A percentile compares a stretch with the other conserved stretches of the same genome.
Evolutionary conservation across 805 yeast genomes (phyloP).

Genomic region (Zygoascus bituminiphila): DNA sequence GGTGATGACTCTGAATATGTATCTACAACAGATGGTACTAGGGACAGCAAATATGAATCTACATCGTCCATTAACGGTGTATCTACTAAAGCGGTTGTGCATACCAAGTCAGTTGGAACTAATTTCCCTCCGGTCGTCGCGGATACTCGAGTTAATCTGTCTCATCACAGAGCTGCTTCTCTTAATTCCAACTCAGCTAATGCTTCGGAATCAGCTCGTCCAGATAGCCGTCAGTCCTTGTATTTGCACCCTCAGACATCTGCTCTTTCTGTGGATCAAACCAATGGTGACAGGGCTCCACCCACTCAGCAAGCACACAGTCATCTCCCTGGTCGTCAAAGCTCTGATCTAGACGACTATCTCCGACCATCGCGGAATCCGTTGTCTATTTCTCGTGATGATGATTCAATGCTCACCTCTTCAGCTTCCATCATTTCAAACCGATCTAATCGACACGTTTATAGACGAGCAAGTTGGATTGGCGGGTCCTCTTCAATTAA

Average conservation of each 20-base stretch:
- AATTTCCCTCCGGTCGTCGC: neutral
- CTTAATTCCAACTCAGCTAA: neutral
- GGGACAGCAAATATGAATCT: neutral
- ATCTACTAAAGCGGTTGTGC: neutral
- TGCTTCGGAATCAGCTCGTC: neutral
- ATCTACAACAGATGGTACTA: neutral
- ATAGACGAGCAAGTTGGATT: constrained; percentile 17
- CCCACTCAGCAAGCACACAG: constrained; percentile 1
- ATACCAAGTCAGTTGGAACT: too few species aligned
- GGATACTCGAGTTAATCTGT: neutral
- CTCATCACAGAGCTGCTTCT: neutral
- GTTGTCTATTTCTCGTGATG: neutral
- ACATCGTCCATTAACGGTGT: neutral
- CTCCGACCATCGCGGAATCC: neutral
- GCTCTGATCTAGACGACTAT: neutral
- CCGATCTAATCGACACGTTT: constrained; percentile 1
- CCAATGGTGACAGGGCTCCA: neutral
- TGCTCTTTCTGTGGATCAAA: constrained; percentile 8
- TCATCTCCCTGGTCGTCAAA: neutral
- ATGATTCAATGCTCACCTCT: neutral
- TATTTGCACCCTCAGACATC: constrained; percentile 16
- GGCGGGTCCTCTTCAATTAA: neutral
- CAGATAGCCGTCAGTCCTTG: constrained; percentile 2
- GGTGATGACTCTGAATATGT: neutral
- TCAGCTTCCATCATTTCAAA: constrained; percentile 1